A percentile compares a stretch with the other conserved stretches of the same genome.
These are phyloP conservation scores for Diaporthe capsici DNA, from an alignment of 2,329 filamentous ascomycete genomes.

Conservation along the genomic window DNA sequence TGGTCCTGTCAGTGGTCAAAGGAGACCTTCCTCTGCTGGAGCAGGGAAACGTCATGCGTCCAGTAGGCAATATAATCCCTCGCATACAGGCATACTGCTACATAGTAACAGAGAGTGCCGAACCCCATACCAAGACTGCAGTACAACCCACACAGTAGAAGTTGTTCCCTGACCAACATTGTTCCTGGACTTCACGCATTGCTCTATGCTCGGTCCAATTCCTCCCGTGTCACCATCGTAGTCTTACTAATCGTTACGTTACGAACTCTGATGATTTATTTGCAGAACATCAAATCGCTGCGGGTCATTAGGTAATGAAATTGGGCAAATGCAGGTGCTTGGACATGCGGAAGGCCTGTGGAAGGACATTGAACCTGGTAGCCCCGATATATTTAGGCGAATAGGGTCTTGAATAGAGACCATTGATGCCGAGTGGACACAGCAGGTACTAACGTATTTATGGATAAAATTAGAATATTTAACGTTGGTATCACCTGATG, in stretches of 20 bases:
- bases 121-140: background rate
- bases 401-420: too few relatives aligned
- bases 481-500: background rate
- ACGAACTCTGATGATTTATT: too few relatives aligned
- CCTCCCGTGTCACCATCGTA: background rate
- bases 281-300: background rate
- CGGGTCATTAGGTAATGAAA: too few relatives aligned
- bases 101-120: background rate
- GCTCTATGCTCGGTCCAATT: background rate
- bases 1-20: background rate
- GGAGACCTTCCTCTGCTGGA: background rate
- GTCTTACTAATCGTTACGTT: too few relatives aligned
- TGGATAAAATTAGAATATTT: conserved; percentile 17
- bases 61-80: background rate
- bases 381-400: background rate
- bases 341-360: background rate
- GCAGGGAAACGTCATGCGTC: background rate
- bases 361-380: background rate
- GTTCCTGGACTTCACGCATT: background rate
- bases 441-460: background rate
- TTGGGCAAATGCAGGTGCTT: background rate
- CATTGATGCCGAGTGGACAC: background rate
- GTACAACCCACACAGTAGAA: background rate
- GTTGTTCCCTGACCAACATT: background rate
- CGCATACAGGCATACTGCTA: background rate